These are phyloP conservation scores for Fusarium caatingaense DNA, from an alignment of 2,329 filamentous ascomycete genomes.

Conservation along the genomic window DNA sequence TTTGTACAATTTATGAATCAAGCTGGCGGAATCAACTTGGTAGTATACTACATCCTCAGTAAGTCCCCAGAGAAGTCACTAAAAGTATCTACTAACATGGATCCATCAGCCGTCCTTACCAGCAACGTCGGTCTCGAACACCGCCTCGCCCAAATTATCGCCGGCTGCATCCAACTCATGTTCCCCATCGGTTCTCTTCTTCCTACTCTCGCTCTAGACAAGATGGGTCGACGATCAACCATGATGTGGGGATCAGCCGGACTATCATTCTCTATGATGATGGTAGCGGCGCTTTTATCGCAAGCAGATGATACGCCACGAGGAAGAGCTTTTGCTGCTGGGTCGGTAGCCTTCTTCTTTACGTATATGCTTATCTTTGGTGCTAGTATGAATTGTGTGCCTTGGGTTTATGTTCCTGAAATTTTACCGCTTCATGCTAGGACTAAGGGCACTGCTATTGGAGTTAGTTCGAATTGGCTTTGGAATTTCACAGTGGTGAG, in stretches of 20 bases:
- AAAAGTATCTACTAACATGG: background rate
- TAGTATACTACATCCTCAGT: conserved; percentile 54
- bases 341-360: conserved; percentile 35
- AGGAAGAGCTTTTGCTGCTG: conserved; percentile 31
- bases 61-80: accelerated
- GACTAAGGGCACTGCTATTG: conserved; percentile 39
- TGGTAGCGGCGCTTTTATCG: conserved; percentile 37
- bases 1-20: conserved; percentile 53
- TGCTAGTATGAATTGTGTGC: conserved; percentile 38
- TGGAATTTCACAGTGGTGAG: conserved; percentile 21
- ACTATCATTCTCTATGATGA: conserved; percentile 38
- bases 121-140: conserved; percentile 48
- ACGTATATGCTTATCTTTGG: conserved; percentile 40
- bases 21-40: conserved; percentile 59
- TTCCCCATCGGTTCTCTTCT: conserved; percentile 53
- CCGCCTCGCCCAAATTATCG: conserved; percentile 49
- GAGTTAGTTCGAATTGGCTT: conserved; percentile 26
- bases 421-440: conserved; percentile 36
- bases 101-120: conserved; percentile 38
- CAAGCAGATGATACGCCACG: conserved; percentile 25
- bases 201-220: conserved; percentile 51
- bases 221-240: conserved; percentile 54
- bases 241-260: conserved; percentile 57
- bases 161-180: conserved; percentile 53
- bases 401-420: conserved; percentile 42